Evolutionary conservation across 441 rosid species (phyloP).

Genomic region (Bruguiera hainesii): DNA sequence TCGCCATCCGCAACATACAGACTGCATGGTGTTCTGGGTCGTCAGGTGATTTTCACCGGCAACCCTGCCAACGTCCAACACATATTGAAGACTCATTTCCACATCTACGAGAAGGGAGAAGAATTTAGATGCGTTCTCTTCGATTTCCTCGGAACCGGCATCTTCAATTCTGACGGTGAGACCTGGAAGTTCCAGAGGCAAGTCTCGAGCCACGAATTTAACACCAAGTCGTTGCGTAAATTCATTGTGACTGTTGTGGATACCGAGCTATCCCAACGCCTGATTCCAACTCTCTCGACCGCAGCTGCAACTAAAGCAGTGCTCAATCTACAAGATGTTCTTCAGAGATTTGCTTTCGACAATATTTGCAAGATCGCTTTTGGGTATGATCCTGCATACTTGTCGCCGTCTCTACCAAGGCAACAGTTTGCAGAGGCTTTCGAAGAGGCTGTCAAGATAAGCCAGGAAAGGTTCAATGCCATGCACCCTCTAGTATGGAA

Average conservation of each 20-base stretch:
- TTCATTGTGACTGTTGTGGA: conserved; percentile 52
- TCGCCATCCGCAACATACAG: conserved; percentile 45
- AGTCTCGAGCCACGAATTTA: conserved; percentile 66
- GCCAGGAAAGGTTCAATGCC: conserved; percentile 29
- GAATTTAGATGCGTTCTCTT: conserved; percentile 19
- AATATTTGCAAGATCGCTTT: conserved; percentile 65
- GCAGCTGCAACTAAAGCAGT: conserved; percentile 23
- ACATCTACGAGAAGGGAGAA: conserved; percentile 44
- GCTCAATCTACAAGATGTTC: conserved; percentile 54
- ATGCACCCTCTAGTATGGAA: conserved; percentile 40
- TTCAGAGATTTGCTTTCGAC: conserved; percentile 66
- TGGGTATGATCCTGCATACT: conserved; percentile 50
- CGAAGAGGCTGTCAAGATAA: conserved; percentile 41
- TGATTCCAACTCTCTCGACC: conserved; percentile 44
- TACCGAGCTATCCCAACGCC: conserved; percentile 39
- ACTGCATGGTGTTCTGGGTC: conserved; percentile 30
- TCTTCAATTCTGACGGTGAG: conserved; percentile 58
- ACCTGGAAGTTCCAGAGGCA: conserved; percentile 69
- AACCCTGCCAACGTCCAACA: conserved; percentile 59
- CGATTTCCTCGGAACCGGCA: conserved; percentile 60
- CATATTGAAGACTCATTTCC: conserved; percentile 58
- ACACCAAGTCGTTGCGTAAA: conserved; percentile 54
- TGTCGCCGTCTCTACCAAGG: conserved; percentile 37
- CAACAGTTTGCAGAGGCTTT: conserved; percentile 48
- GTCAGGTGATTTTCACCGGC: conserved; percentile 41